Base-by-base conservation (phyloP, 2,329 filamentous ascomycete species). In the Diaporthe ampelina region DNA sequence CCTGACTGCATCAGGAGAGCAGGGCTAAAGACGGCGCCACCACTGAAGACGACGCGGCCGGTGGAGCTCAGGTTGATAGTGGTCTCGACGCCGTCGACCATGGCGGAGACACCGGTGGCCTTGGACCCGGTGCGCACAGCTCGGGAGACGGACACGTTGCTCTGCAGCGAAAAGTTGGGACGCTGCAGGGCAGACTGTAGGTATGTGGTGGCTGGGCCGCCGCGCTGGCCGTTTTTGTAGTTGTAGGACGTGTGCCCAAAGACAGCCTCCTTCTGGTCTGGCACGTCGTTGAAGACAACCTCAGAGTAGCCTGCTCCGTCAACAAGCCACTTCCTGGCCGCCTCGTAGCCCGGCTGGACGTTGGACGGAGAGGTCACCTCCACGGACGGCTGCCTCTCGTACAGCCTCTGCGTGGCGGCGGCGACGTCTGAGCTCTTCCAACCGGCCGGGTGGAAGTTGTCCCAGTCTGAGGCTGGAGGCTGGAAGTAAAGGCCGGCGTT, bases 191-290 rank as follows among this genome's bases (percentile, higher is more conserved):
- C 91, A n/a, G 88, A 86, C 11, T 92, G 90, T 0, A 95, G 88
- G 79, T 95, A 95, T 0, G 93, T 94, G 10, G 90, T 91, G 80
- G 94, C 85, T 9, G 93, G 93, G 0, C 93, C 93, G 59, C 91
- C 91, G 74, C 93, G 87, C 81, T 94, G 91, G 65, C 91, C 92
- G 59, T 91, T 84, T 4, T 85, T 84, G 80, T 91, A 93, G 89
- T 94, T 93, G 84, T 90, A 94, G 35, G 90, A 88, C 26, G 90
- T 90, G 81, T 90, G 89, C 56, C 88, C 87, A 82, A 87, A 94
- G 1, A 89, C 91, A 76, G 86, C 85, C 82, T 93, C 91, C 88
- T 94, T 94, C 80, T 88, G 81, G 72, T 88, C 85, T 0, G 91
- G 91, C 63, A 87, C 84, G 17, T 86, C 79, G 78, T 93, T 93